phyloP scores from a whole-genome alignment of 1,284 basidiomycete species.

The Cutaneotrichosporon cyanovorans region DNA sequence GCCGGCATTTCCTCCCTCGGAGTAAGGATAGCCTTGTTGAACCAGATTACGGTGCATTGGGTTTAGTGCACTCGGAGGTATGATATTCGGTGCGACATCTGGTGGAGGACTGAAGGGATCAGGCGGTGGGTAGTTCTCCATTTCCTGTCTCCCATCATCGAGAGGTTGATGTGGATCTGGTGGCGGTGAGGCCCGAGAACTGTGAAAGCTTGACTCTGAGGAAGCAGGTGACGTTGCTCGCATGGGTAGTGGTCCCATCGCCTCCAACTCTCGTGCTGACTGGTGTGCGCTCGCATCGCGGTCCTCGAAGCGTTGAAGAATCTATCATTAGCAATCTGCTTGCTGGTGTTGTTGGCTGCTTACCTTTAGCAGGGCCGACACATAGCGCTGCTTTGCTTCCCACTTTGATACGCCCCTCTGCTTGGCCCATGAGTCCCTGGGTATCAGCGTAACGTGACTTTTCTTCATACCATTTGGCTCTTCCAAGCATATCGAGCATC shows the following conservation, averaged over 20 bases:
- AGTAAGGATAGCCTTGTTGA: conserved; percentile 15
- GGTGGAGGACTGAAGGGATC: conserved; percentile 38
- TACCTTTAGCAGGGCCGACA: conserved; percentile 78
- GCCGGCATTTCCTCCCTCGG: background rate
- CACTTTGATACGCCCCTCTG: conserved; percentile 69
- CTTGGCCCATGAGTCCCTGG: conserved; percentile 92
- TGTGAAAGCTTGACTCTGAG: conserved; percentile 39
- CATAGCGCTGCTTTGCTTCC: conserved; percentile 85
- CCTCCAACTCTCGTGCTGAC: conserved; percentile 74
- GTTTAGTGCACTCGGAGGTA: conserved; percentile 35
- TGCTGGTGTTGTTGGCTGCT: conserved; percentile 12
- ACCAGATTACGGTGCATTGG: conserved; percentile 35
- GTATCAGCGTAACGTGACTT: background rate
- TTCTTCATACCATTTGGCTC: conserved; percentile 76
- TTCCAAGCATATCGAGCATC: conserved; percentile 66
- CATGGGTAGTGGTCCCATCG: conserved; percentile 52
- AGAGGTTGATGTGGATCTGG: conserved; percentile 10
- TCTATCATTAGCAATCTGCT: conserved; percentile 3
- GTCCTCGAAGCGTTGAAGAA: conserved; percentile 38
- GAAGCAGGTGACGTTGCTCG: conserved; percentile 30
- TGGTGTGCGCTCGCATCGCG: conserved; percentile 73
- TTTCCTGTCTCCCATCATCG: conserved; percentile 1
- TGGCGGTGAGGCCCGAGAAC: conserved; percentile 33
- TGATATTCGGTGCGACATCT: conserved; percentile 35
- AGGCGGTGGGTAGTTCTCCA: conserved; percentile 25